Base-by-base conservation (phyloP, 2,329 filamentous ascomycete genomes). In the Lachnellula hyalina region DNA sequence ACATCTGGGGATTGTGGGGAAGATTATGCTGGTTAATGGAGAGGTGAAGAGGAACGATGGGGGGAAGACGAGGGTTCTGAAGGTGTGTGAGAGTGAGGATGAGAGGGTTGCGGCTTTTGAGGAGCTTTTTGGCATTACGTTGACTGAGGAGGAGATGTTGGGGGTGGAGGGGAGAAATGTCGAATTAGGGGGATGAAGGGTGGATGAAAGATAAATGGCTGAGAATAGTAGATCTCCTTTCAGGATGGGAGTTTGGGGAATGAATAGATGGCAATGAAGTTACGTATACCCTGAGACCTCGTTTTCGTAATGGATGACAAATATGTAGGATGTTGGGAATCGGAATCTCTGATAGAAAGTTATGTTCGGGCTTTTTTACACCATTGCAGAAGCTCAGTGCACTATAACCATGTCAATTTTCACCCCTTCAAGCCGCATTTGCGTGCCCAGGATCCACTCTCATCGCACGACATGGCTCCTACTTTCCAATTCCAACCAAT, bases 21-120 rank as follows among this genome's bases (percentile, higher is more conserved):
- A 81, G 64, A 68, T 78, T 52, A 77, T 80, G 68, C 64, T 86
- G 59, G 66, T 76, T 4, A 74, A 77, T 21, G 74, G 70, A 5
- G 69, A 74, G 17, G 69, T 85, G 44, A 85, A 85, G 69, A 73
- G 71, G 69, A 79, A 80, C 59, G 59, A 78, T 34, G 72, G 73
- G 9, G 80, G 79, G 2, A 73, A 74, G 68, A 79, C 77, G 15
- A 71, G 73, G 57, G 63, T 79, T 12, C 62, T 84, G 9, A 67
- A 72, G 57, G 71, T 68, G 44, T 76, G 80, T 55, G 67, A 68
- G 61, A 78, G 59, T 0, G 84, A 87, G 63, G 67, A 67, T 8
- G 79, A 84, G 65, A 74, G 82, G 44, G 68, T 83, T n/a, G 56
- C 69, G 53, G 79, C 73, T 11, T 63, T 85, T 59, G 73, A 71